Base-by-base conservation (phyloP, 2,329 filamentous ascomycete genomes). In the Colletotrichum trifolii region DNA sequence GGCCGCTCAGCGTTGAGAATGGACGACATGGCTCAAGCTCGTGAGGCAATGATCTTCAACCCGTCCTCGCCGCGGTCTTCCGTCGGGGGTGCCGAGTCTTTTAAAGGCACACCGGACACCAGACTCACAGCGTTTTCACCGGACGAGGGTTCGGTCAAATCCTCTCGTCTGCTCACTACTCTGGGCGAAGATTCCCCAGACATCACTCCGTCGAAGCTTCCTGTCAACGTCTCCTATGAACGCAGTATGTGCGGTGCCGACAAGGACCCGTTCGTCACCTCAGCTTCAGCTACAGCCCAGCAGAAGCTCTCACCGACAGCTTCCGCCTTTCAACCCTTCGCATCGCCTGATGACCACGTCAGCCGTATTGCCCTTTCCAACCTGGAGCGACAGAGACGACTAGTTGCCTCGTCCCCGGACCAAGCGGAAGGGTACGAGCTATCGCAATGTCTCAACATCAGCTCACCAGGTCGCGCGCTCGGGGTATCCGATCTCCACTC, bases 231-330 rank as follows among this genome's bases (percentile, higher is more conserved):
- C 46, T 25, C 25, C 25, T 74, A 75, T 61, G 68, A 70, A 45
- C 64, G 70, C 15, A 64, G 64, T 9, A 66, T 68, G 11, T 66
- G 71, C 6, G 68, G 71, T 8, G 71, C 70, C 2, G 82, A 83
- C 54, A 82, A 79, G 60, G 86, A 89, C 64, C 87, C 87, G 0
- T 89, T 89, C 65, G 72, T 85, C 39, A 83, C 81, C 2, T 73
- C 70, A 76, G 79, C 69, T 36, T 70, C 53, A 64, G 76, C 52
- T 6, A 74, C 71, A 8, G 36, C 35, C 9, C 57, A 52, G 57
- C 81, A 79, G 64, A 84, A 86, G 68, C 77, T 92, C 25, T 91
- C 89, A 4, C 87, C 90, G 1, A 89, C 85, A 7, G 89, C 89
- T 2, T 86, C 85, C 1, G 73, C 82, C 1, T 92, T 92, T 69